Evolutionary conservation across 1,284 basidiomycete species (phyloP).

Genomic region (Exobasidium cylindrosporum): DNA sequence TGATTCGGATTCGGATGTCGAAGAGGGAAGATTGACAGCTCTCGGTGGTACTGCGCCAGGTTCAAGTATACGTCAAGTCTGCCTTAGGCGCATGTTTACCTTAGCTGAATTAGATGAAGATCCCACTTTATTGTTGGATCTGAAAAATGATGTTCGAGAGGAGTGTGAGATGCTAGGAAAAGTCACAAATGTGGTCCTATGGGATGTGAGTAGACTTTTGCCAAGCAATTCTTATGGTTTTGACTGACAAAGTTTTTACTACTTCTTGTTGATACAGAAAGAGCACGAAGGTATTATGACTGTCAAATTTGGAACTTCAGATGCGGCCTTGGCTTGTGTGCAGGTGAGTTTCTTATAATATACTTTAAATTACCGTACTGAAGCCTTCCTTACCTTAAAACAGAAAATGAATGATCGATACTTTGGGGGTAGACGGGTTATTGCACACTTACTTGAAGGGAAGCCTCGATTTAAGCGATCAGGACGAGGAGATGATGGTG

Average conservation of each 20-base stretch:
- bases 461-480: slow-evolving; percentile 77
- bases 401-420: slow-evolving; percentile 94
- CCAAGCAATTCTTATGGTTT: slow-evolving; percentile 62
- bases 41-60: neutral
- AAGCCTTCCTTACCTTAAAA: neutral
- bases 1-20: slow-evolving; percentile 26
- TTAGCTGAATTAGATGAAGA: slow-evolving; percentile 83
- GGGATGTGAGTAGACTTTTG: slow-evolving; percentile 68
- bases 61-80: slow-evolving; percentile 5
- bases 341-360: slow-evolving; percentile 62
- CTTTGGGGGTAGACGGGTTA: slow-evolving; percentile 79
- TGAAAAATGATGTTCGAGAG: slow-evolving; percentile 93
- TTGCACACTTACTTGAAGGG: slow-evolving; percentile 75
- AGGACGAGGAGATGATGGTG: slow-evolving; percentile 56
- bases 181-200: slow-evolving; percentile 93
- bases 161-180: slow-evolving; percentile 88
- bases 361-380: neutral
- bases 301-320: slow-evolving; percentile 83
- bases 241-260: neutral
- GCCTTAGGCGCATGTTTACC: slow-evolving; percentile 76
- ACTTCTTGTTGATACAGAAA: slow-evolving; percentile 59
- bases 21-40: slow-evolving; percentile 5
- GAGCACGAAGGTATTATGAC: slow-evolving; percentile 94
- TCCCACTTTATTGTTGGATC: slow-evolving; percentile 77
- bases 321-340: slow-evolving; percentile 84